Evolutionary conservation across 2,329 filamentous ascomycete genomes (phyloP).

Genomic region (Neurospora sp.): DNA sequence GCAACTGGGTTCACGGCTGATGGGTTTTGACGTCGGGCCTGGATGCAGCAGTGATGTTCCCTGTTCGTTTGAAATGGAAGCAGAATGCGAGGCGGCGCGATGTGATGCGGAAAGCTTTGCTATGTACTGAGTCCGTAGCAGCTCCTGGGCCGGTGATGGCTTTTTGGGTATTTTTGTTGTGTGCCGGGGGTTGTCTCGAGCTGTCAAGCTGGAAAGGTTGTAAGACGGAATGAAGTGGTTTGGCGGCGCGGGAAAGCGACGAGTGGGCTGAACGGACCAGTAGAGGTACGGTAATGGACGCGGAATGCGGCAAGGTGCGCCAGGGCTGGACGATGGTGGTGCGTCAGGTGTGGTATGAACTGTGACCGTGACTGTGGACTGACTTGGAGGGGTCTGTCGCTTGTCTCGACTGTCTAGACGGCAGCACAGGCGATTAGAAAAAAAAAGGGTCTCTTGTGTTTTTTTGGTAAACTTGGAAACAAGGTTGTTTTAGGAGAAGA

Average conservation of each 20-base stretch:
- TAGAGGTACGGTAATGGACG: background rate
- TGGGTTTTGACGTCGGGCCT: conserved; percentile 10
- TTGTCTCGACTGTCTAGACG: background rate
- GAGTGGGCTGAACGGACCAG: background rate
- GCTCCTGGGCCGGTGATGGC: background rate
- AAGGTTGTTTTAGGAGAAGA: background rate
- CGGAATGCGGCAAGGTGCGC: background rate
- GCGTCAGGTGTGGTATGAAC: background rate
- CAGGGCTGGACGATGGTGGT: background rate
- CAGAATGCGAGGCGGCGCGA: background rate
- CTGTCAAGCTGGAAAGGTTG: conserved; percentile 2
- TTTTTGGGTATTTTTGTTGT: background rate
- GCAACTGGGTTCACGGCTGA: conserved; percentile 7
- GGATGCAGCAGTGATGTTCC: conserved; percentile 4
- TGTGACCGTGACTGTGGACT: background rate
- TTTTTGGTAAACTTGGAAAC: background rate
- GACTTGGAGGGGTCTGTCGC: background rate
- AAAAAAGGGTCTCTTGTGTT: background rate
- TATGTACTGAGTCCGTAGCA: background rate
- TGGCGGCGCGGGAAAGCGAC: background rate
- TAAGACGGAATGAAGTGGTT: conserved; percentile 2
- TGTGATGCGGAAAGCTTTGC: background rate
- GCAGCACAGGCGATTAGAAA: background rate
- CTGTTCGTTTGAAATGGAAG: background rate
- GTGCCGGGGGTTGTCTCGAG: background rate